These are phyloP conservation scores for Trichoderma hamatum DNA, from an alignment of 2,329 filamentous ascomycete species.

Conservation along the genomic window DNA sequence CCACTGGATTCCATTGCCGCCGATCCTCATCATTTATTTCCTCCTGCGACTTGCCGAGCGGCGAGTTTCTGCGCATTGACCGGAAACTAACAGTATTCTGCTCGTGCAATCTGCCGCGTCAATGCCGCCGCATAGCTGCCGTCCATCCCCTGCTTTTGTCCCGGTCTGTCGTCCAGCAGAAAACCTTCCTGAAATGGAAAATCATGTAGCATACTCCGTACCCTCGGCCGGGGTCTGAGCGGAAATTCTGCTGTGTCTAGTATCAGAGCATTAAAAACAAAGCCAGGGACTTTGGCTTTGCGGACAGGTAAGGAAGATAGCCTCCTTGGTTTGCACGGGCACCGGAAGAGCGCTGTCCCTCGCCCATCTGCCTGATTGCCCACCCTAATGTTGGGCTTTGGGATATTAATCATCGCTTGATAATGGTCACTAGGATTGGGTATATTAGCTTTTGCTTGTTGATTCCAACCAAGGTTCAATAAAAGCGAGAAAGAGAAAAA, in stretches of 20 bases:
- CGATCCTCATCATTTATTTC: constrained; percentile 23
- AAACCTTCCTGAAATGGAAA: constrained; percentile 12
- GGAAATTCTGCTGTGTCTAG: constrained; percentile 7
- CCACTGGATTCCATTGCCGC: constrained; percentile 28
- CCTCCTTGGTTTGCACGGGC: constrained; percentile 7
- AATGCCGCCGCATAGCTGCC: constrained; percentile 15
- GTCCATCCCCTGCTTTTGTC: constrained; percentile 10
- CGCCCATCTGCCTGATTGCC: constrained; percentile 12
- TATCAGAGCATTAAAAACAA: background rate
- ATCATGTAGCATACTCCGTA: background rate
- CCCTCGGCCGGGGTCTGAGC: background rate
- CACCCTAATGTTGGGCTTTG: constrained; percentile 13
- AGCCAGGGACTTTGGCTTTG: background rate
- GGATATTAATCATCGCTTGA: constrained; percentile 62
- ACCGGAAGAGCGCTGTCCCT: background rate
- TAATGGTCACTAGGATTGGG: constrained; percentile 51
- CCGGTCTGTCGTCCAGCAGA: background rate
- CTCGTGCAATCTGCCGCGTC: constrained; percentile 24
- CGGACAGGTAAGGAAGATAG: background rate
- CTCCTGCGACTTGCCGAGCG: constrained; percentile 12
- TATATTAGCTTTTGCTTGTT: constrained; percentile 2
- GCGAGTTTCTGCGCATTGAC: constrained; percentile 21
- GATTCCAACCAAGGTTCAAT: background rate
- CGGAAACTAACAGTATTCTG: constrained; percentile 8
- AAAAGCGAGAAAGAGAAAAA: background rate